phyloP scores from a whole-genome alignment of 2,329 filamentous ascomycete genomes.

The Aspergillus japonicus region DNA sequence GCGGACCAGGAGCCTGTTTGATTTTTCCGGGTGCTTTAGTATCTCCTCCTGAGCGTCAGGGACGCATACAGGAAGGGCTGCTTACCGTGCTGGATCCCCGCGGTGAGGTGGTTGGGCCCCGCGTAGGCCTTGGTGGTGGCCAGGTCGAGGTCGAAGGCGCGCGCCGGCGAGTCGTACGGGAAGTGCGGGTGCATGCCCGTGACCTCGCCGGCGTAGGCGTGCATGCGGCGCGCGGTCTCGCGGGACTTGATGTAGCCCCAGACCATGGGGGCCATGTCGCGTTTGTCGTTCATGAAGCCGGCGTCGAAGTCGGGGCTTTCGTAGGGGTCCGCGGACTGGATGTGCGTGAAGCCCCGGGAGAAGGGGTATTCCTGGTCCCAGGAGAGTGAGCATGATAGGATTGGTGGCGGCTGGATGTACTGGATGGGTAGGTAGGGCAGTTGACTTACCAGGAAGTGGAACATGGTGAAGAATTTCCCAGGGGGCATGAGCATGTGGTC shows the following conservation, averaged over 20 bases:
- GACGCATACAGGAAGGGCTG: too few relatives aligned
- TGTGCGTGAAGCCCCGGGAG: constrained; percentile 70
- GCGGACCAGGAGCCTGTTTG: constrained; percentile 58
- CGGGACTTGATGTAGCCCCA: constrained; percentile 83
- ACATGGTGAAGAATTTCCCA: constrained; percentile 81
- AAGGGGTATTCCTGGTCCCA: constrained; percentile 63
- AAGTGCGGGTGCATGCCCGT: constrained; percentile 68
- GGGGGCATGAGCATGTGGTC: constrained; percentile 63
- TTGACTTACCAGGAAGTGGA: constrained; percentile 63
- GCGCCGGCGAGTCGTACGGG: constrained; percentile 66
- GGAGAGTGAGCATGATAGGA: background rate
- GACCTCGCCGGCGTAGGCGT: constrained; percentile 74
- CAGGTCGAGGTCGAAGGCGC: constrained; percentile 71
- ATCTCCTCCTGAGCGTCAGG: too few relatives aligned
- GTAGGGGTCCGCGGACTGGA: constrained; percentile 70
- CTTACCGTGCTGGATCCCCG: constrained; percentile 69
- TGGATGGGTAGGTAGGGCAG: background rate
- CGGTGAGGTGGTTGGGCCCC: constrained; percentile 67
- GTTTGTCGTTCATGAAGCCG: constrained; percentile 81
- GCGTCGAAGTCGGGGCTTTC: constrained; percentile 74
- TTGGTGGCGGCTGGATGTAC: too few relatives aligned
- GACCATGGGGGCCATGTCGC: constrained; percentile 81
- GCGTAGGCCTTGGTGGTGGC: constrained; percentile 74
- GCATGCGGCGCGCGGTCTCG: constrained; percentile 75
- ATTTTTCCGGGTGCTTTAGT: background rate